Percentiles rank a stretch among this genome's conserved stretches.
Evolutionary conservation across 805 yeast genomes (phyloP).

Genomic region (Wickerhamomyces alni): DNA sequence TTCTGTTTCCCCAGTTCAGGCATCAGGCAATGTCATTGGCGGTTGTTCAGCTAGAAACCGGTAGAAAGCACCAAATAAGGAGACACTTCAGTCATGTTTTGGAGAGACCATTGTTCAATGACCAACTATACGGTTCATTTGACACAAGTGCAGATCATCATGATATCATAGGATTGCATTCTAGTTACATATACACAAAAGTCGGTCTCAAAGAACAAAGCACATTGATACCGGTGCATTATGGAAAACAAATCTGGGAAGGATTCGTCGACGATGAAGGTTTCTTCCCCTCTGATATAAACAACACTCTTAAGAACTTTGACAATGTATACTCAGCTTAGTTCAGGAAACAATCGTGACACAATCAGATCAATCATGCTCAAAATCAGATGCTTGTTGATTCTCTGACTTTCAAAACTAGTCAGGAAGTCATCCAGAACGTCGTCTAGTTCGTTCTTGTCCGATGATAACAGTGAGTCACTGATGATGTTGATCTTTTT

Average conservation of each 20-base stretch:
- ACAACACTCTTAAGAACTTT: conserved; percentile 18
- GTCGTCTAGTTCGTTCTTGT: conserved; percentile 18
- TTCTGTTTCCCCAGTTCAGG: conserved; percentile 2
- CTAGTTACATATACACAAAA: conserved; percentile 26
- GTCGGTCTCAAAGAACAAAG: conserved; percentile 22
- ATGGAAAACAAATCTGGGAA: conserved; percentile 21
- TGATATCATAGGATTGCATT: conserved; percentile 30
- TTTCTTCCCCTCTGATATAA: conserved; percentile 17
- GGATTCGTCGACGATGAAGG: conserved; percentile 22
- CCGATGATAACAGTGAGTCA: conserved; percentile 16
- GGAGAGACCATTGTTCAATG: conserved; percentile 26
- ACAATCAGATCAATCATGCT: conserved; percentile 36
- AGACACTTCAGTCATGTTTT: conserved; percentile 22
- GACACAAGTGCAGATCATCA: conserved; percentile 1
- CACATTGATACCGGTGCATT: conserved; percentile 11
- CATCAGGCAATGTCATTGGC: conserved; percentile 18
- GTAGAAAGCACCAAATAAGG: conserved; percentile 36
- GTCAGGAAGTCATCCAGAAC: conserved; percentile 27
- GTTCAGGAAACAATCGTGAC: conserved; percentile 34
- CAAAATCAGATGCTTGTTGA: conserved; percentile 39
- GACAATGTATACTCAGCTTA: conserved; percentile 11
- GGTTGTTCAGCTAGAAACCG: conserved; percentile 30
- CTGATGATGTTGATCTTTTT: conserved; percentile 11
- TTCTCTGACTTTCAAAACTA: conserved; percentile 28
- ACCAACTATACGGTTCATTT: conserved; percentile 18